A percentile compares a stretch with the other conserved stretches of the same genome.
These are phyloP conservation scores for Ceratocystis destructans DNA, from an alignment of 2,329 filamentous ascomycete genomes.

Conservation along the genomic window DNA sequence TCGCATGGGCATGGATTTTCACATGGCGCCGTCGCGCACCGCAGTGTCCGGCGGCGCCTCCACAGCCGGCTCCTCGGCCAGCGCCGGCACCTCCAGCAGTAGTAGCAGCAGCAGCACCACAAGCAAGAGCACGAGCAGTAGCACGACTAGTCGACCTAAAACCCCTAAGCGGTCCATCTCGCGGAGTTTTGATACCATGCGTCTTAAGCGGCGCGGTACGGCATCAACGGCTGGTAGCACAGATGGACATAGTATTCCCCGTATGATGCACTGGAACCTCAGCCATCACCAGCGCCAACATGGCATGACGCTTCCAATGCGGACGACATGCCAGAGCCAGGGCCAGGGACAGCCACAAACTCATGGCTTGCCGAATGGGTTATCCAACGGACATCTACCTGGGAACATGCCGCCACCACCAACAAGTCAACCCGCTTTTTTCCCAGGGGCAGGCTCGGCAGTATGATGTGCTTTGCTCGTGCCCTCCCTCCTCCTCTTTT, in stretches of 20 bases:
- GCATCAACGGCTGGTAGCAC: constrained; percentile 5
- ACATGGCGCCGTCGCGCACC: constrained; percentile 13
- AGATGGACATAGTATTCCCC: constrained; percentile 13
- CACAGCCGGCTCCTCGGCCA: background rate
- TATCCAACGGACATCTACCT: background rate
- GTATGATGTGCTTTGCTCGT: background rate
- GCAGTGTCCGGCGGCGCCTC: background rate
- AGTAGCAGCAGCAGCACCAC: background rate
- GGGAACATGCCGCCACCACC: constrained; percentile 9
- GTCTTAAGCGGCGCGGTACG: constrained; percentile 20
- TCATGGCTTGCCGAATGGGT: background rate
- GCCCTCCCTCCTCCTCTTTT: background rate
- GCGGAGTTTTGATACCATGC: constrained; percentile 21
- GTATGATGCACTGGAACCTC: constrained; percentile 13
- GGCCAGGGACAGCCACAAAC: background rate
- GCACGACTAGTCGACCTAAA: constrained; percentile 13
- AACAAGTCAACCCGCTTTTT: constrained; percentile 14
- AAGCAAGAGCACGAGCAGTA: background rate
- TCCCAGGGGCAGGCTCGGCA: constrained; percentile 7
- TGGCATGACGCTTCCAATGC: constrained; percentile 2
- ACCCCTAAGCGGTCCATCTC: constrained; percentile 20
- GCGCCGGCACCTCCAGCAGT: background rate
- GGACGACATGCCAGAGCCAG: background rate
- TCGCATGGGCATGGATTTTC: constrained; percentile 13
- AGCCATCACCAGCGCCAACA: constrained; percentile 6